Conservation (phyloP, 176 grass and related monocot genomes). For the Aegilops sharonensis region DNA sequence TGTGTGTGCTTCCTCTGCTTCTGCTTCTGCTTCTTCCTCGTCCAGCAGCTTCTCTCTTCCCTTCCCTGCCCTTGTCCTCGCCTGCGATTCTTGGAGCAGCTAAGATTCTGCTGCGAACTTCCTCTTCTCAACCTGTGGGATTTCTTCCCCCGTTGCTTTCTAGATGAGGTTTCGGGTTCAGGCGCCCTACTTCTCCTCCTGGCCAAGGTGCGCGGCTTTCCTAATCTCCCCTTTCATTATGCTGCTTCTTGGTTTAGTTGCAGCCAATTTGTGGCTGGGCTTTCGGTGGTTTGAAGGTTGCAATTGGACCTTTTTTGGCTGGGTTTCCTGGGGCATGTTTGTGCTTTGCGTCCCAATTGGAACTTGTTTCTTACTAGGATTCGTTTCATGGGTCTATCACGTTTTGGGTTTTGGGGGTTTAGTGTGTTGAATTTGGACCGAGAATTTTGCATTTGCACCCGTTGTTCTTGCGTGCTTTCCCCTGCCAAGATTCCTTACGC, state of each 20-base stretch:
- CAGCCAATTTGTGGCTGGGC: not conserved
- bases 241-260: not conserved
- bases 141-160: slow-evolving; percentile 6
- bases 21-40: not conserved
- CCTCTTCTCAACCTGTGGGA: not conserved
- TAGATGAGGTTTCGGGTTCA: slow-evolving; percentile 1
- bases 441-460: slow-evolving; percentile 28
- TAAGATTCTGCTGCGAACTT: not conserved
- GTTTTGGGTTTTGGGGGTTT: not conserved
- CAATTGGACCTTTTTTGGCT: not conserved
- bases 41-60: not conserved
- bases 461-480: slow-evolving; percentile 38
- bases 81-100: slow-evolving; percentile 5
- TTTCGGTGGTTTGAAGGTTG: not conserved
- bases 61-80: not conserved
- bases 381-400: not conserved
- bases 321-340: not conserved
- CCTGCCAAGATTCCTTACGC: slow-evolving; percentile 38
- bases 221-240: not conserved
- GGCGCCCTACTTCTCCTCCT: not conserved
- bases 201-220: slow-evolving; percentile 17
- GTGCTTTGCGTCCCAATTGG: not conserved
- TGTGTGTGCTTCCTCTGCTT: slow-evolving; percentile 35
- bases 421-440: not conserved
- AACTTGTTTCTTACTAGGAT: not conserved